These are phyloP conservation scores for Aquilaria sinensis DNA, from an alignment of 345 rosid genomes.

Conservation along the genomic window DNA sequence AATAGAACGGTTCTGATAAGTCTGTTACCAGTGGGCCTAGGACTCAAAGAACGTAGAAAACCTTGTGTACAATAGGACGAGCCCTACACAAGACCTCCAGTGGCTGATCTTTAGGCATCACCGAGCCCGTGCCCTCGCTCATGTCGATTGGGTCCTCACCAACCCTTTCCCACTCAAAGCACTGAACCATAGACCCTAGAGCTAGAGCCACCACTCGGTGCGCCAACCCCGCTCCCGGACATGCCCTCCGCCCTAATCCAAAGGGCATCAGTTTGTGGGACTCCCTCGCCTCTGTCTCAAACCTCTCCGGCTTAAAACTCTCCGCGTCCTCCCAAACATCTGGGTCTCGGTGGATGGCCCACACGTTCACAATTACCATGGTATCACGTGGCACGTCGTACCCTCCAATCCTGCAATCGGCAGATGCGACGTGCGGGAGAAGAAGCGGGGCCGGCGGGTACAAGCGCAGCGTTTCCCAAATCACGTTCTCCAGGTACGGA, in stretches of 20 bases:
- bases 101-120: conserved; percentile 27
- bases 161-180: conserved; percentile 26
- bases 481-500: conserved; percentile 37
- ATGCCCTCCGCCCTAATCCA: conserved; percentile 37
- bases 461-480: conserved; percentile 43
- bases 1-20: no score
- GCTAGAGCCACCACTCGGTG: conserved; percentile 21
- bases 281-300: conserved; percentile 33
- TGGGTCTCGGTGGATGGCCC: conserved; percentile 51
- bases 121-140: conserved; percentile 29
- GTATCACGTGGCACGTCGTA: conserved; percentile 28
- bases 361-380: conserved; percentile 32
- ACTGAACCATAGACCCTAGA: conserved; percentile 29
- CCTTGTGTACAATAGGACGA: conserved; percentile 14
- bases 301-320: conserved; percentile 20
- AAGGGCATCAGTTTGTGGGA: conserved; percentile 26
- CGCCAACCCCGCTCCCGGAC: conserved; percentile 37
- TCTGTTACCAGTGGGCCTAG: no score
- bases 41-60: background rate
- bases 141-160: conserved; percentile 29
- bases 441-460: conserved; percentile 35
- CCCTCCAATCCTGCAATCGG: conserved; percentile 32
- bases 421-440: conserved; percentile 32
- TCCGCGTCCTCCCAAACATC: conserved; percentile 21
- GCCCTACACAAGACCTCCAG: conserved; percentile 26